Percentiles rank a stretch among this genome's conserved stretches.
Evolutionary conservation across 169 alveolate species (phyloP).

Genomic region (Plasmodium gaboni): DNA sequence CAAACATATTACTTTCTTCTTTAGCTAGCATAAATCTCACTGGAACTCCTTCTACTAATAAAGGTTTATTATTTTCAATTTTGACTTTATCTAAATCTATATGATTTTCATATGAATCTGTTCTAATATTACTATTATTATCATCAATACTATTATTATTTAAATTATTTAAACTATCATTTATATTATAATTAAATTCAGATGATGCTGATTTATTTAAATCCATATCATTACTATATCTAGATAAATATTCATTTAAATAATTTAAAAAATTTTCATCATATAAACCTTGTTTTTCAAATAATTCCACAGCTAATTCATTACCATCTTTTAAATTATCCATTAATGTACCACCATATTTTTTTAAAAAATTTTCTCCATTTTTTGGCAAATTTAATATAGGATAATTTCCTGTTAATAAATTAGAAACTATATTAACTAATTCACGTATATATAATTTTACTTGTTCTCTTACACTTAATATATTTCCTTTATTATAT

Average conservation of each 20-base stretch:
- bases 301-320: constrained; percentile 86
- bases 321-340: constrained; percentile 91
- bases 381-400: constrained; percentile 87
- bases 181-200: constrained; percentile 38
- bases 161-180: constrained; percentile 21
- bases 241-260: constrained; percentile 77
- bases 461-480: constrained; percentile 86
- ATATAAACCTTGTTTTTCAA: constrained; percentile 87
- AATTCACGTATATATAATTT: constrained; percentile 88
- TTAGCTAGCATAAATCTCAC: constrained; percentile 75
- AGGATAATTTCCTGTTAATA: constrained; percentile 91
- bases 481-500: constrained; percentile 82
- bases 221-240: constrained; percentile 78
- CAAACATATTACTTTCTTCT: constrained; percentile 79
- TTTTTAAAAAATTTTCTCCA: constrained; percentile 87
- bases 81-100: constrained; percentile 36
- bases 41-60: constrained; percentile 66
- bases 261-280: constrained; percentile 85
- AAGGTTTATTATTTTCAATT: neutral
- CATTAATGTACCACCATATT: constrained; percentile 89
- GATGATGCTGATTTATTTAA: constrained; percentile 34
- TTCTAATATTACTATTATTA: constrained; percentile 16
- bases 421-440: constrained; percentile 87
- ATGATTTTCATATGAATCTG: constrained; percentile 27
- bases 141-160: constrained; percentile 15